Evolutionary conservation across 345 rosid genomes (phyloP).

Genomic region (Ceriops zippeliana): DNA sequence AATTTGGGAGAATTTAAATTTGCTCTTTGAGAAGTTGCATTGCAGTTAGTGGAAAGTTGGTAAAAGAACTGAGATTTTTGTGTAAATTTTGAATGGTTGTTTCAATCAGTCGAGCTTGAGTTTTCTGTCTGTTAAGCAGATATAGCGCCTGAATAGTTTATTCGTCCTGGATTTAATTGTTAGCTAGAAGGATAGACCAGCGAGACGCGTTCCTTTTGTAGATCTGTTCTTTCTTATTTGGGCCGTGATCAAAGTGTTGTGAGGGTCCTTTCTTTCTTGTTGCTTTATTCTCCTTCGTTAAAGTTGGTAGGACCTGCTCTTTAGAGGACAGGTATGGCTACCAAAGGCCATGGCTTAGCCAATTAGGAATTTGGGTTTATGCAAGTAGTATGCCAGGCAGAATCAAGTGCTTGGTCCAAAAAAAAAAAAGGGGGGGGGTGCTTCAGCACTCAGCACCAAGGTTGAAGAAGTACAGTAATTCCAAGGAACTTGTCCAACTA

Average conservation of each 20-base stretch:
- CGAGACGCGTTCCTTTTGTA: not conserved
- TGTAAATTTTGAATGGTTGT: too few species aligned
- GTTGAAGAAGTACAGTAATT: too few species aligned
- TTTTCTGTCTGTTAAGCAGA: not conserved
- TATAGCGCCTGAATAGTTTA: not conserved
- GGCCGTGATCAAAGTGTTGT: not conserved
- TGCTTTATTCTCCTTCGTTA: too few species aligned
- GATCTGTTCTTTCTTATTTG: slow-evolving; percentile 8
- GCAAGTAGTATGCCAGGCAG: not conserved
- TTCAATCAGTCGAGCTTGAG: not conserved
- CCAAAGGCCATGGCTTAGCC: too few species aligned
- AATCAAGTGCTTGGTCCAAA: not conserved
- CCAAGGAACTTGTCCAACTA: not conserved
- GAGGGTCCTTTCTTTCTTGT: not conserved
- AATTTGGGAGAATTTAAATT: slow-evolving; percentile 3
- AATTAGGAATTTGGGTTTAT: slow-evolving; percentile 7
- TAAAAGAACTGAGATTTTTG: not conserved
- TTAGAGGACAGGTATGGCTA: too few species aligned
- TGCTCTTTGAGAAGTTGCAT: not conserved
- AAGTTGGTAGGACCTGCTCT: too few species aligned
- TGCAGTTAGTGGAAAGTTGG: not conserved
- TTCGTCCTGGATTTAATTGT: not conserved
- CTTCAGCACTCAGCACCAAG: too few species aligned
- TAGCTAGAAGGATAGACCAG: not conserved
- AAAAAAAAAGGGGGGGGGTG: not conserved